Evolutionary conservation across 352 stramenopile genomes (phyloP), one percentile per base, ranked within the genome.

Genomic region (Pythium rishiriense): DNA sequence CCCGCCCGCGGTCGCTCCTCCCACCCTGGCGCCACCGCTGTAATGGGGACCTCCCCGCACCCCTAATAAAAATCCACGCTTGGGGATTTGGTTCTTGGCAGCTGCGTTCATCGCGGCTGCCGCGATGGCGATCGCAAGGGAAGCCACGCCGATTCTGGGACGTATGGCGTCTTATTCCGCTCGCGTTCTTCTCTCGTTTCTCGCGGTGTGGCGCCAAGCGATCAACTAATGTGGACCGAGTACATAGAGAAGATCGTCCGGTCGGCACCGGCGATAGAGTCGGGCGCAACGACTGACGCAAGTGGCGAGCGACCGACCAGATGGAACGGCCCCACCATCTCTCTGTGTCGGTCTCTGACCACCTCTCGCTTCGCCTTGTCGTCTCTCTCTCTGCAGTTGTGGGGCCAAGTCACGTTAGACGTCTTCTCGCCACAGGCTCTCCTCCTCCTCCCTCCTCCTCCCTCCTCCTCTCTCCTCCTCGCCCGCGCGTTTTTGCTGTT

Each of bases 271-370:
- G 58, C 46, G 48, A 65, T 22, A 52, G 45, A 65, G 58, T 55
- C 47, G 37, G 48, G 58, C 39, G 22, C 21, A 37, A 4, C 1
- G 24, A 51, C 58, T 58, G 47, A 52, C 58, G 58, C 47, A 47
- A 65, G 33, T 65, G 47, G 51, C 58, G 50, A 65, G 58, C 48
- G 58, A 65, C 48, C 48, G 58, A 65, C 58, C 58, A 65, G 58
- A 65, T 65, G 58, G 58, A 53, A 55, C 21, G 26, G 22, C 46
- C 33, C 37, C 45, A 57, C 41, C 41, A 51, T 60, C 31, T 46
- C 28, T 58, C 51, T 58, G 21, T 58, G 33, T 37, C 49, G 12
- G 49, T 56, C 28, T 54, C 25, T 46, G 31, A 28, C 46, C 37
- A 43, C 14, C 33, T 39, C 33, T 1, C 33, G 31, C 31, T 35